These are phyloP conservation scores for Haplosporangium sp. DNA, from an alignment of 371 early-diverging fungal species.

Conservation along the genomic window DNA sequence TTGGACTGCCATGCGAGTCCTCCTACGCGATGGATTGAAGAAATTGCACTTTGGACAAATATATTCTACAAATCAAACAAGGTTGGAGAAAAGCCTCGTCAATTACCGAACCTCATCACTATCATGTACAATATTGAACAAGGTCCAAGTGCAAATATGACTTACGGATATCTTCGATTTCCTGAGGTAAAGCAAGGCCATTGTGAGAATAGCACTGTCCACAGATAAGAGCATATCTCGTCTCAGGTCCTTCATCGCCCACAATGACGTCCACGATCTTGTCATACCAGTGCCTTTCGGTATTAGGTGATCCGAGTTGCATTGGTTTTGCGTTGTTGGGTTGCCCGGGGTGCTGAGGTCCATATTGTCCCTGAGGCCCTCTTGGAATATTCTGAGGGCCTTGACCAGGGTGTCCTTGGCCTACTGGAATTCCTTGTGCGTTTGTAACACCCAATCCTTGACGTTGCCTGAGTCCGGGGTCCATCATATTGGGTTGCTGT, in stretches of 20 bases:
- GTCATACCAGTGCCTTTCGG: slow-evolving; percentile 79
- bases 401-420: slow-evolving; percentile 28
- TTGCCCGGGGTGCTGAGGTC: slow-evolving; percentile 30
- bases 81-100: neutral
- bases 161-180: slow-evolving; percentile 79
- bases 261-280: slow-evolving; percentile 88
- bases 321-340: slow-evolving; percentile 20
- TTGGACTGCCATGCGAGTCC: slow-evolving; percentile 19
- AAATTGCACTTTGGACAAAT: slow-evolving; percentile 64
- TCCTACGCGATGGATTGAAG: slow-evolving; percentile 59
- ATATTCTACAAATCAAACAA: slow-evolving; percentile 50
- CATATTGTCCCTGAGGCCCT: slow-evolving; percentile 28
- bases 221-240: slow-evolving; percentile 94
- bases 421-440: slow-evolving; percentile 24
- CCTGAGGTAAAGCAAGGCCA: slow-evolving; percentile 90
- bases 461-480: slow-evolving; percentile 51
- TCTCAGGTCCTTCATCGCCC: slow-evolving; percentile 85
- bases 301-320: slow-evolving; percentile 11
- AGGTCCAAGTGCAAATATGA: neutral
- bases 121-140: neutral
- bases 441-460: slow-evolving; percentile 39
- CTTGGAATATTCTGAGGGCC: slow-evolving; percentile 17
- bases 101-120: neutral
- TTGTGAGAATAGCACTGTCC: slow-evolving; percentile 90
- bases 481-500: slow-evolving; percentile 43